These are phyloP conservation scores for Cucurbita ficifolia DNA, from an alignment of 306 rosid genomes.

Conservation along the genomic window DNA sequence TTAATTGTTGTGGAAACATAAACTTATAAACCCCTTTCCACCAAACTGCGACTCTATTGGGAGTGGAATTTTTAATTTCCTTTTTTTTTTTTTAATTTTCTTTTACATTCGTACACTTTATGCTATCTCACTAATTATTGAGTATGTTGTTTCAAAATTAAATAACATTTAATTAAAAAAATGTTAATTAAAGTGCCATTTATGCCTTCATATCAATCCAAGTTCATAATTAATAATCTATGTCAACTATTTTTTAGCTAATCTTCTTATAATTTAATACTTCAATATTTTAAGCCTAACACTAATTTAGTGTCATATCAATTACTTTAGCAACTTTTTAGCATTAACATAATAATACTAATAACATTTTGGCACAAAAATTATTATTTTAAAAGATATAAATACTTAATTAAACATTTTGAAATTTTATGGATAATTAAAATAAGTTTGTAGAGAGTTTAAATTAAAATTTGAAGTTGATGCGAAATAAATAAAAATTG, in stretches of 20 bases:
- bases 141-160: not conserved
- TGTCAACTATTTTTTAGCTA: not conserved
- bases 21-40: not conserved
- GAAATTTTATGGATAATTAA: too few species aligned
- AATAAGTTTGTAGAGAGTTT: too few species aligned
- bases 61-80: not conserved
- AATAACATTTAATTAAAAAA: not conserved
- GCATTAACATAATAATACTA: not conserved
- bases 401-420: too few species aligned
- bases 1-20: not conserved
- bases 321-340: not conserved
- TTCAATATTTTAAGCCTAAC: not conserved
- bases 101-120: not conserved
- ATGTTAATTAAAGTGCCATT: not conserved
- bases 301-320: not conserved
- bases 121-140: not conserved
- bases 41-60: not conserved
- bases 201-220: not conserved
- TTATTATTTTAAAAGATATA: too few species aligned
- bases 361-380: too few species aligned
- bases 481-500: too few species aligned
- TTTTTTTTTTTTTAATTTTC: not conserved
- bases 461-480: too few species aligned
- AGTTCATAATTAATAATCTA: not conserved
- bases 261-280: not conserved